Base-by-base conservation (phyloP, 2,329 filamentous ascomycete species). In the Metarhizium brunneum region DNA sequence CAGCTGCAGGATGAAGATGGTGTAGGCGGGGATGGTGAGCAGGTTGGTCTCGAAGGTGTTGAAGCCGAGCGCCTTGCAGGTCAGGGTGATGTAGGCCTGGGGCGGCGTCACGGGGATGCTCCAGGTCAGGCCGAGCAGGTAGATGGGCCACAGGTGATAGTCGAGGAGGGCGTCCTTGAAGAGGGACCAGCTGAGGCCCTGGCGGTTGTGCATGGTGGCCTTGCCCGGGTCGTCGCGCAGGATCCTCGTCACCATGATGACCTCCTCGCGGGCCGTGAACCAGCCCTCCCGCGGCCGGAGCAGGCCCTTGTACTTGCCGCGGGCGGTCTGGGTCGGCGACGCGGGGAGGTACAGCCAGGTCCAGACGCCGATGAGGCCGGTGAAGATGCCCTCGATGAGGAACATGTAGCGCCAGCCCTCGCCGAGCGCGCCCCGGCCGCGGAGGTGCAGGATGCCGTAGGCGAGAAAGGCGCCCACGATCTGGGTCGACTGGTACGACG, bases 211-310 rank as follows among this genome's bases (percentile, higher is more conserved):
- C 77, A 84, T 82, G 52, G 76, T 74, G 42, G 60, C 60, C 50
- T 66, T 81, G 18, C 72, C 73, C 0, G 80, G 81, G 55, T 83
- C 82, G 49, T 85, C 82, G 2, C 82, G 76, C 11, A 73, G 62
- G 2, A 74, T 64, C 0, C 83, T 73, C 56, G 83, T 85, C n/a
- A 83, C 80, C 18, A 84, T 73, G 53, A 84, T 83, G 40, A 69
- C 67, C 56, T 81, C 76, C 58, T 83, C 79, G 11, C 62, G 73
- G 52, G 77, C 75, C n/a, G 65, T 77, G 67, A 83, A 83, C 81
- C 81, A 84, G 4, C 77, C 73, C n/a, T 61, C 47, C 38, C 74
- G 73, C 1, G 66, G 59, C 32, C 56, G 49, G 29, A 60, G 54
- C 38, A 61, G 55, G 1, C 54, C 54, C 47, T 56, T 56, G 51